Percentiles rank a stretch among this genome's conserved stretches.
Evolutionary conservation across 768 basidiomycete genomes (phyloP).

Genomic region (Collybiopsis confluens): DNA sequence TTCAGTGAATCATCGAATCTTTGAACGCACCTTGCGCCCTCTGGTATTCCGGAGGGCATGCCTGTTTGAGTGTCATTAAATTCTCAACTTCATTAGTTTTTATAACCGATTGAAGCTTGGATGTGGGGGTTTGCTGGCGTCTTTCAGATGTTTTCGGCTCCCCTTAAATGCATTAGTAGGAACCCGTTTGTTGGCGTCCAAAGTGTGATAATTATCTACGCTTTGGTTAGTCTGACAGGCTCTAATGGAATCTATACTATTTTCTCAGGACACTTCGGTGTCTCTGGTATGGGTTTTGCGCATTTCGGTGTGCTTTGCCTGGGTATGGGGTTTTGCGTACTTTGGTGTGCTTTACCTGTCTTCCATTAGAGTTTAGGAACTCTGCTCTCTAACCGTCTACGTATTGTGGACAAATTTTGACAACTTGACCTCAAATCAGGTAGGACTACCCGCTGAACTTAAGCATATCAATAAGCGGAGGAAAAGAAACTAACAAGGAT

Average conservation of each 20-base stretch:
- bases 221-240: constrained; percentile 23
- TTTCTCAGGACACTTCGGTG: too few species aligned
- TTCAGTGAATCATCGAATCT: constrained; percentile 82
- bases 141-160: constrained; percentile 24
- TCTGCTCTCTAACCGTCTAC: too few species aligned
- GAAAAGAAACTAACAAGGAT: too few species aligned
- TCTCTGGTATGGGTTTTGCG: too few species aligned
- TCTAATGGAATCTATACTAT: too few species aligned
- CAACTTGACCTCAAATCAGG: too few species aligned
- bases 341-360: too few species aligned
- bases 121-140: constrained; percentile 36
- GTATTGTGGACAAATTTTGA: too few species aligned
- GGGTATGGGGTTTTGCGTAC: constrained; percentile 83
- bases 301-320: constrained; percentile 83
- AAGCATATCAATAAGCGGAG: too few species aligned
- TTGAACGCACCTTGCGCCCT: constrained; percentile 78
- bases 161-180: constrained; percentile 46
- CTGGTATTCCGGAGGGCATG: constrained; percentile 73
- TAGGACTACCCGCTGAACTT: too few species aligned
- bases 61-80: constrained; percentile 73
- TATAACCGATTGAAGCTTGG: constrained; percentile 30
- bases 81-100: constrained; percentile 40
- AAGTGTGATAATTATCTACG: constrained; percentile 53
- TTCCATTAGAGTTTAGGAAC: too few species aligned
- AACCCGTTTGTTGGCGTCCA: constrained; percentile 18